These are phyloP conservation scores for Rhizopogon vulgaris DNA, from an alignment of 768 basidiomycete genomes.

Conservation along the genomic window DNA sequence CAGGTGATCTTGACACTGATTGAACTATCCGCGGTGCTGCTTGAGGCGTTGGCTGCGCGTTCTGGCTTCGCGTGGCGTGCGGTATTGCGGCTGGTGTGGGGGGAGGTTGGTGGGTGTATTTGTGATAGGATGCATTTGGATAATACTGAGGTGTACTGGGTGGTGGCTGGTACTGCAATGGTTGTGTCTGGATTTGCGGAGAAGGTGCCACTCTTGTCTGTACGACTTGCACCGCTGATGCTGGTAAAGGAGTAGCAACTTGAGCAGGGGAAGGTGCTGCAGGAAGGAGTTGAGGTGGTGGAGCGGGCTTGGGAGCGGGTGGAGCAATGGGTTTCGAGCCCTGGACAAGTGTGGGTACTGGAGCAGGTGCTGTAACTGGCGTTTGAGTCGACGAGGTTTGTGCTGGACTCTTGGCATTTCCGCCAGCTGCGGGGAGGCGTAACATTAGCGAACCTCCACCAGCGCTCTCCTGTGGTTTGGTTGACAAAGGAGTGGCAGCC, in stretches of 20 bases:
- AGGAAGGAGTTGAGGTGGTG: slow-evolving; percentile 16
- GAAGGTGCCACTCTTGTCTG: slow-evolving; percentile 15
- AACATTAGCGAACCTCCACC: slow-evolving; percentile 14
- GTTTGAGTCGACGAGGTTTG: slow-evolving; percentile 18
- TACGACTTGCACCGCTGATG: slow-evolving; percentile 5
- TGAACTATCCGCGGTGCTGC: slow-evolving; percentile 16
- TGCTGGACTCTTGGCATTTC: slow-evolving; percentile 14
- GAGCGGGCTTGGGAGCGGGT: slow-evolving; percentile 14
- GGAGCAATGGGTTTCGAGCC: slow-evolving; percentile 18
- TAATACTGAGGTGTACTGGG: slow-evolving; percentile 30
- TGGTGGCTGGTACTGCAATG: slow-evolving; percentile 28
- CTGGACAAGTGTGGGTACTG: slow-evolving; percentile 11
- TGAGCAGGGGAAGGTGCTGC: slow-evolving; percentile 14
- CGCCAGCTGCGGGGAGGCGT: slow-evolving; percentile 15
- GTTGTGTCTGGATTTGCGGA: slow-evolving; percentile 27
- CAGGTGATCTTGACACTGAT: slow-evolving; percentile 26
- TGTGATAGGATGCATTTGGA: slow-evolving; percentile 47
- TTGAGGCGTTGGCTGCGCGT: slow-evolving; percentile 1
- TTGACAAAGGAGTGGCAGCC: background rate
- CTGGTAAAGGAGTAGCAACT: slow-evolving; percentile 14
- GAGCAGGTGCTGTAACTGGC: slow-evolving; percentile 6
- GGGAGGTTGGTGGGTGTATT: slow-evolving; percentile 19
- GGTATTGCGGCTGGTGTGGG: slow-evolving; percentile 13
- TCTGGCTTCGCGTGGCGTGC: background rate
- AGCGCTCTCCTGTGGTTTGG: slow-evolving; percentile 9